These are phyloP conservation scores for Atalantia buxifolia DNA, from an alignment of 345 rosid genomes.

Conservation along the genomic window DNA sequence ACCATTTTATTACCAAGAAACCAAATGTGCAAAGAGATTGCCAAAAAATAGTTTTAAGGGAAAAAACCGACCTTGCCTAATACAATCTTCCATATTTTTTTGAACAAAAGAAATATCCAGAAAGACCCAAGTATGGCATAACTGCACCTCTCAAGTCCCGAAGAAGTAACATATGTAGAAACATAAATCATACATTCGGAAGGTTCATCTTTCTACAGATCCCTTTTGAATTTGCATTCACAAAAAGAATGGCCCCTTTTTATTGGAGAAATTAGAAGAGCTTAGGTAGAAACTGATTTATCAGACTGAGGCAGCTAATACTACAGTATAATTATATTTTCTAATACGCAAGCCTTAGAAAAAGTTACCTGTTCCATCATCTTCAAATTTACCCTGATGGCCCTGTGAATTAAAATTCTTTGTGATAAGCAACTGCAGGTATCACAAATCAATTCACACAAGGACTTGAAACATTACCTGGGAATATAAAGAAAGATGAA, in stretches of 20 bases:
- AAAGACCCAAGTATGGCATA: neutral
- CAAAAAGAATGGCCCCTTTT: neutral
- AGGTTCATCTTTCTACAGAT: neutral
- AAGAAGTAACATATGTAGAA: neutral
- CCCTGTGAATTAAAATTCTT: constrained; percentile 23
- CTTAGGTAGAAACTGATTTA: neutral
- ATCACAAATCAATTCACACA: neutral
- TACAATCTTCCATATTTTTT: neutral
- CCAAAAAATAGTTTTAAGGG: neutral
- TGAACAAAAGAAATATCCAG: neutral
- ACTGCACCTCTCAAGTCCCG: neutral
- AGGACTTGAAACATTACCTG: constrained; percentile 28
- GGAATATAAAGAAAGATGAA: constrained; percentile 48
- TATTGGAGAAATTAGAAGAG: neutral
- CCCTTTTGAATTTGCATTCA: neutral
- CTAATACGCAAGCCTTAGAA: neutral
- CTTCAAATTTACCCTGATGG: constrained; percentile 14
- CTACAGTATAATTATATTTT: neutral
- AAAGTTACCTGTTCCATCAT: constrained; percentile 21
- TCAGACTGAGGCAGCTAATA: neutral
- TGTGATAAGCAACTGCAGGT: constrained; percentile 1
- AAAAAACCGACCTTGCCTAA: neutral
- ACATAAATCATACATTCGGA: neutral
- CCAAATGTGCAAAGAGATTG: neutral
- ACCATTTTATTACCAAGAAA: neutral